Percentiles rank a stretch among this genome's conserved stretches.
These are phyloP conservation scores for Venturia carpophila DNA, from an alignment of 2,329 filamentous ascomycete genomes.

Conservation along the genomic window DNA sequence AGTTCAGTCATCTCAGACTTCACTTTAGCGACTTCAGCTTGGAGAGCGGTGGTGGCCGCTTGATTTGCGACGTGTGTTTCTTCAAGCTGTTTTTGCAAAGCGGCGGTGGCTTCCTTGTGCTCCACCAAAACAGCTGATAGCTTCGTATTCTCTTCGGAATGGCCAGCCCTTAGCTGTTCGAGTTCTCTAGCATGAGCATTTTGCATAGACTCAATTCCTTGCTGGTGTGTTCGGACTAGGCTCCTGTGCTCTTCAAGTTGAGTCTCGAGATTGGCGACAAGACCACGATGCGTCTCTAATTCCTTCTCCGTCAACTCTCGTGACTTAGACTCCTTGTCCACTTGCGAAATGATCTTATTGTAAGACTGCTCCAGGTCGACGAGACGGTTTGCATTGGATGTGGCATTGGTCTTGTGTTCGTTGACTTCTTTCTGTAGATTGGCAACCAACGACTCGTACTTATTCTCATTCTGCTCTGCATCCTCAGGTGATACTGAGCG, in stretches of 20 bases:
- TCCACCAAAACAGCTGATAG: conserved; percentile 29
- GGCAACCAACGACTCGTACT: conserved; percentile 33
- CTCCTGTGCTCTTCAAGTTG: conserved; percentile 51
- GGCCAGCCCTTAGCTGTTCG: conserved; percentile 49
- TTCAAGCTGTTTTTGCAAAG: conserved; percentile 29
- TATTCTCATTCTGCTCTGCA: conserved; percentile 27
- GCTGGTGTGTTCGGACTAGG: conserved; percentile 46
- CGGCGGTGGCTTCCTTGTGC: conserved; percentile 28
- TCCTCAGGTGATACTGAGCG: conserved; percentile 27
- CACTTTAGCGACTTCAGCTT: conserved; percentile 52
- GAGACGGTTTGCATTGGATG: conserved; percentile 60
- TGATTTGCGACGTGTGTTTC: conserved; percentile 24
- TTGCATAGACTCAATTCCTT: conserved; percentile 46
- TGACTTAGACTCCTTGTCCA: conserved; percentile 57
- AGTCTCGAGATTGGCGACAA: conserved; percentile 48
- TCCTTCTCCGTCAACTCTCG: conserved; percentile 50
- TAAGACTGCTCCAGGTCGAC: conserved; percentile 68
- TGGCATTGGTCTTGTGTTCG: conserved; percentile 69
- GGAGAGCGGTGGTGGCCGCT: conserved; percentile 37
- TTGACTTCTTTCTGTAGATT: conserved; percentile 67
- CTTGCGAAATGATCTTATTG: conserved; percentile 54
- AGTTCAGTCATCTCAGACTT: conserved; percentile 53
- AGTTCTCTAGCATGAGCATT: conserved; percentile 50
- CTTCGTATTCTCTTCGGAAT: conserved; percentile 27
- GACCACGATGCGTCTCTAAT: conserved; percentile 42